Percentiles rank a stretch among this genome's conserved stretches.
These are phyloP conservation scores for Penicillium sclerotigenum DNA, from an alignment of 2,329 filamentous ascomycete species.

Conservation along the genomic window DNA sequence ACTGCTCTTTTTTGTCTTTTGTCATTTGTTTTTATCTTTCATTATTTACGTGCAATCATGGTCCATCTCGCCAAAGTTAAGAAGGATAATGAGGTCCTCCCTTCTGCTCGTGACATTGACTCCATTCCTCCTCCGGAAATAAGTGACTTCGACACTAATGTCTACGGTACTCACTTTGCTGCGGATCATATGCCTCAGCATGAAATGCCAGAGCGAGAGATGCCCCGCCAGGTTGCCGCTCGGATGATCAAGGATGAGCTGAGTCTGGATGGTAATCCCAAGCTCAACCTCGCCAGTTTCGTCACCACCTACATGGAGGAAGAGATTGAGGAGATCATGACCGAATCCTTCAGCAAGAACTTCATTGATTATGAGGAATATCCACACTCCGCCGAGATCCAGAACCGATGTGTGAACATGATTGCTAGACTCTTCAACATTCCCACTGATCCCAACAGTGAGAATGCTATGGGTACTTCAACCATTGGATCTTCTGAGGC, in stretches of 20 bases:
- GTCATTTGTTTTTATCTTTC: neutral
- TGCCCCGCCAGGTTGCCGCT: slow-evolving; percentile 92
- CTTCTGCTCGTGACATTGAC: slow-evolving; percentile 43
- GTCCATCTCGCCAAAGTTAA: slow-evolving; percentile 43
- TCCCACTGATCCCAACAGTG: slow-evolving; percentile 54
- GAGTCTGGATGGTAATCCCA: slow-evolving; percentile 85
- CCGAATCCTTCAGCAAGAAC: slow-evolving; percentile 88
- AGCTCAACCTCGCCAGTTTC: slow-evolving; percentile 80
- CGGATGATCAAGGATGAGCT: slow-evolving; percentile 95
- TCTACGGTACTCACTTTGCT: slow-evolving; percentile 86
- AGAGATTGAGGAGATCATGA: slow-evolving; percentile 93
- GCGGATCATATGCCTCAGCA: slow-evolving; percentile 73
- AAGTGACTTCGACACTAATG: slow-evolving; percentile 64
- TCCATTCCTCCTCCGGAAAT: slow-evolving; percentile 36
- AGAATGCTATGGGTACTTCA: slow-evolving; percentile 76
- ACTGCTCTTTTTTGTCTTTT: neutral
- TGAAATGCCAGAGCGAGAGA: slow-evolving; percentile 85
- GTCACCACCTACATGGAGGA: slow-evolving; percentile 98
- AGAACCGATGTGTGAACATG: slow-evolving; percentile 89
- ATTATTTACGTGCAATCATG: slow-evolving; percentile 29
- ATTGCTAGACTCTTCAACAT: slow-evolving; percentile 87
- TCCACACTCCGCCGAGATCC: slow-evolving; percentile 75
- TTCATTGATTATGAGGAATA: slow-evolving; percentile 91
- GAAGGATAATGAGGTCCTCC: slow-evolving; percentile 37
- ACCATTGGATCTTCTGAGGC: slow-evolving; percentile 83